Conservation (phyloP, 371 early-diverging fungal species). For the Mortierella sp. region DNA sequence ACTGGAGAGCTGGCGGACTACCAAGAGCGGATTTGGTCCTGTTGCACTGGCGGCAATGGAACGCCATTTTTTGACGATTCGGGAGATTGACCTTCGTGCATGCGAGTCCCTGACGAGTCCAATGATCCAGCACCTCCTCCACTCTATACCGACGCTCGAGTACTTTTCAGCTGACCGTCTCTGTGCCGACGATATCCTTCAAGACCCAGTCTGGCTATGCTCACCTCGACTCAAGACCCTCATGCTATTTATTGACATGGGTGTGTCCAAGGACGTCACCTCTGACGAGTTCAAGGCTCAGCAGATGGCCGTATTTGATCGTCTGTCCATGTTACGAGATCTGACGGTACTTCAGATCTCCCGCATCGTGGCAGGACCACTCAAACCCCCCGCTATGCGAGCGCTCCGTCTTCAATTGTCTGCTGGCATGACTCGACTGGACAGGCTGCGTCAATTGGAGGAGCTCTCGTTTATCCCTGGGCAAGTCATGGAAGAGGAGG, state of each 20-base stretch:
- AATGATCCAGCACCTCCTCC: background rate
- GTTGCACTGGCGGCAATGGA: background rate
- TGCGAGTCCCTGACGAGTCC: background rate
- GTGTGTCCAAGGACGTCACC: background rate
- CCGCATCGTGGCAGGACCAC: background rate
- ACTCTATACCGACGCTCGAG: background rate
- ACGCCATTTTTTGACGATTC: background rate
- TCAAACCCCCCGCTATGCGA: background rate
- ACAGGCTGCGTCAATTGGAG: background rate
- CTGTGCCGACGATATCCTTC: constrained; percentile 5
- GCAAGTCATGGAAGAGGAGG: background rate
- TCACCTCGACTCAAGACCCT: background rate
- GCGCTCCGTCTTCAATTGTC: background rate
- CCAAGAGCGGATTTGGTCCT: background rate
- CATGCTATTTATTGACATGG: background rate
- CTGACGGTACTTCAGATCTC: background rate
- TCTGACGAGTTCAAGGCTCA: background rate
- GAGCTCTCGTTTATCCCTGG: background rate
- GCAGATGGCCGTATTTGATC: background rate
- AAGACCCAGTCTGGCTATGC: background rate
- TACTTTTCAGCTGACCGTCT: background rate
- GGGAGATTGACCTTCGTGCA: background rate
- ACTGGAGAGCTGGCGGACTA: background rate
- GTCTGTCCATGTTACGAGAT: background rate
- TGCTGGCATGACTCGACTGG: background rate